Conservation (phyloP, 345 rosid genomes). For the Salix exigua region DNA sequence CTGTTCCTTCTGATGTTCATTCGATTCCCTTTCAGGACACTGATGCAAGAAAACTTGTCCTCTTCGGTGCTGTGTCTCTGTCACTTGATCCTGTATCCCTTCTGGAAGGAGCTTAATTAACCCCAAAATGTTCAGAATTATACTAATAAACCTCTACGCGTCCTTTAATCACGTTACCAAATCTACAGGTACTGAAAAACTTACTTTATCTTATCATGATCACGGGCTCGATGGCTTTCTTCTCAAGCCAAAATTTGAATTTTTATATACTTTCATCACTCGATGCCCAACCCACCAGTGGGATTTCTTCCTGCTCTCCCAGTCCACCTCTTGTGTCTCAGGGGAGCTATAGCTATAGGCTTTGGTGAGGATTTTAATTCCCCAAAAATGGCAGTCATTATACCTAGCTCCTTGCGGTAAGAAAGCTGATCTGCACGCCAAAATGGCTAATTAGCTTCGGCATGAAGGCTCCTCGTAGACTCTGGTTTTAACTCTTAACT, state of each 20-base stretch:
- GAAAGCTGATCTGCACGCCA: not conserved
- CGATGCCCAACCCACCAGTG: not conserved
- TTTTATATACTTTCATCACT: not conserved
- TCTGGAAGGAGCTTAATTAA: conserved; percentile 18
- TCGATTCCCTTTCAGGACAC: conserved; percentile 3
- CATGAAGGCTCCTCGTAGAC: not conserved
- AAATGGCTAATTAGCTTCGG: conserved; percentile 4
- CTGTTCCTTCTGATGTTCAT: not conserved
- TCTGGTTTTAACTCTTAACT: not conserved
- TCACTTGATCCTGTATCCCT: conserved; percentile 4
- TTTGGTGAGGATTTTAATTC: not conserved
- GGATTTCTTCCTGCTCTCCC: not conserved
- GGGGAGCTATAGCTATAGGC: not conserved
- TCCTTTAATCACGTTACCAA: conserved; percentile 1
- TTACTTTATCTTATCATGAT: not conserved
- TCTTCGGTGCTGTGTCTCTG: conserved; percentile 11
- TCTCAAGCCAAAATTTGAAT: not conserved
- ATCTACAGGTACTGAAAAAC: not conserved
- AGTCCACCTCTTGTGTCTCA: not conserved
- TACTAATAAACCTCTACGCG: not conserved
- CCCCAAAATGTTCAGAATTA: not conserved
- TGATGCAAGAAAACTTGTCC: not conserved
- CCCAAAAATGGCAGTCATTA: not conserved
- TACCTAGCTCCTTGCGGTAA: not conserved
- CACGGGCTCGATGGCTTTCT: not conserved